Base-by-base conservation (phyloP, 768 basidiomycete species). In the Crucibulum laeve region DNA sequence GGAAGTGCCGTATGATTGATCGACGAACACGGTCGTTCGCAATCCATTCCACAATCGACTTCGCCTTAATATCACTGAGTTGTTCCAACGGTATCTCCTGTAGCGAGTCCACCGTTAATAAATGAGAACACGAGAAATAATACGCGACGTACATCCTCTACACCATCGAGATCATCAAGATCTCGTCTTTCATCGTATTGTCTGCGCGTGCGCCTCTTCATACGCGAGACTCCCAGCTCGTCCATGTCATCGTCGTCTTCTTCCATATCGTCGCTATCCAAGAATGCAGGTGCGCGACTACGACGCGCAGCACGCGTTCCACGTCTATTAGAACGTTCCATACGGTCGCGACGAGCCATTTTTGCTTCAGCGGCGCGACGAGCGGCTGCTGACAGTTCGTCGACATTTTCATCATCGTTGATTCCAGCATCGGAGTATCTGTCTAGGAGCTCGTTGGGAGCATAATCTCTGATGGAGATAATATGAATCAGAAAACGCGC, bases 41-140 rank as follows among this genome's bases (percentile, higher is more conserved):
- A 54, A 98, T 94, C 96, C 96, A 99, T 63, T 98, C 96, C 18
- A 88, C 87, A 44, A 99, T 92, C 10, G 91, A 93, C 58, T 94
- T 91, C 28, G 94, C 91, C 60, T 98, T 97, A 71, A 99, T 93
- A 58, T 99, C 96, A 47, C 91, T 90, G 7, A 99, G 73, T 68
- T 99, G 91, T 59, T 98, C 95, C 33, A 96, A 63, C 0, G 96
- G 93, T 42, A 99, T 76, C 64, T 97, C 93, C 91, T 96, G 57
- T 11, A 37, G 38, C 18, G 18, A 34, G 48, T 34, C 22, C 17
- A 62, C 54, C 23, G 38, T 41, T 30, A 25, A 25, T 10, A n/a
- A 38, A 10, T 34, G 15, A 34, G 25, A 11, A 22, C 3, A 21
- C 38, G n/a, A 17, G 22, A 25, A 14, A 21, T 13, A 15, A 14